A percentile compares a stretch with the other conserved stretches of the same genome.
Evolutionary conservation across 2,329 filamentous ascomycete genomes (phyloP).

Genomic region (Colletotrichum sp.): DNA sequence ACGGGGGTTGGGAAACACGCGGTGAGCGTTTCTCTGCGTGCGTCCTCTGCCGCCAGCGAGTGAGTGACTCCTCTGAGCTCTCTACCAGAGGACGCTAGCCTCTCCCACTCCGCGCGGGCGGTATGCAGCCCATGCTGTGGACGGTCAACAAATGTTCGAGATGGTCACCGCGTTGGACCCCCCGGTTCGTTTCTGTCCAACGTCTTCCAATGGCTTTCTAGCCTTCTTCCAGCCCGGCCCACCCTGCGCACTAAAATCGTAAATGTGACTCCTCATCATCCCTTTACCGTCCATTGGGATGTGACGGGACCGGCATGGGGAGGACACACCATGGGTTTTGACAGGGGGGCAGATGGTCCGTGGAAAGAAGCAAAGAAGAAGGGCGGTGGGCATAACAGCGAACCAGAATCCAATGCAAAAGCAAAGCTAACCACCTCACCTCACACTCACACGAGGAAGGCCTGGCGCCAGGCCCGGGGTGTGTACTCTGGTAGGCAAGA

Average conservation of each 20-base stretch:
- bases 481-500: background rate
- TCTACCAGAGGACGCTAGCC: background rate
- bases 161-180: background rate
- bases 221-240: background rate
- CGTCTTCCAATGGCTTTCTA: constrained; percentile 1
- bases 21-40: constrained; percentile 14
- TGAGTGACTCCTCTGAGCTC: background rate
- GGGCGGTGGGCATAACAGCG: constrained; percentile 16
- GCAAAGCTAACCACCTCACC: constrained; percentile 10
- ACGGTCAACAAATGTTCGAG: background rate
- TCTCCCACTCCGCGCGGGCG: background rate
- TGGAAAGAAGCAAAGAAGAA: constrained; percentile 19
- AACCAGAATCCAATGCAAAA: constrained; percentile 1
- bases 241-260: background rate
- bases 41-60: background rate
- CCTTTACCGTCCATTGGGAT: background rate
- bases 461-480: background rate
- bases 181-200: background rate
- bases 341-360: background rate
- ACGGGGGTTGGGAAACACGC: constrained; percentile 18
- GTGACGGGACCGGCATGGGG: background rate
- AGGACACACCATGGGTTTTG: background rate
- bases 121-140: background rate
- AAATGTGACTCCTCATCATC: background rate
- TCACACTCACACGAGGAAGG: background rate